Conservation (phyloP, 1,284 basidiomycete genomes). For the Heterobasidion annosum region DNA sequence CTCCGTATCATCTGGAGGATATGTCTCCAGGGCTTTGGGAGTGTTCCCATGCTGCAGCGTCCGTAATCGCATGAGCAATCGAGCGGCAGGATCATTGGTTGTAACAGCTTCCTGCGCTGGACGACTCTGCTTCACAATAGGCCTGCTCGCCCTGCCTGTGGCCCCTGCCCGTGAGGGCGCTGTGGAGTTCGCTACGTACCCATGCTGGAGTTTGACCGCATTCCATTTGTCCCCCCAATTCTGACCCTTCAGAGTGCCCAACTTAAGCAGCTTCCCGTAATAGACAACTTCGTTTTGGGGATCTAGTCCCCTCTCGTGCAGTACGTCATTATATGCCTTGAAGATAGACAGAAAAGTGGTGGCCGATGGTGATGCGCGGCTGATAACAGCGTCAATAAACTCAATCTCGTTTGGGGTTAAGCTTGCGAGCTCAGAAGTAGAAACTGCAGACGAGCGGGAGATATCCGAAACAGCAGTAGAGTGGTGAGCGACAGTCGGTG, state of each 20-base stretch:
- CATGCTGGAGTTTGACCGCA: conserved; percentile 49
- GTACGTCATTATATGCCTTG: conserved; percentile 72
- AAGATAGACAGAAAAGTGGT: conserved; percentile 70
- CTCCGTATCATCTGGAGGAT: conserved; percentile 3
- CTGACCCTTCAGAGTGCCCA: conserved; percentile 66
- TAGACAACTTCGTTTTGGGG: conserved; percentile 71
- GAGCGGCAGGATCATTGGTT: conserved; percentile 8
- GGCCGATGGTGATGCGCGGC: conserved; percentile 51
- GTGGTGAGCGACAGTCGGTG: conserved; percentile 9
- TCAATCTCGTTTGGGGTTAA: conserved; percentile 54
- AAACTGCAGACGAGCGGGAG: conserved; percentile 36
- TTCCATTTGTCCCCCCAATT: conserved; percentile 76
- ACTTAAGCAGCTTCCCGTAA: conserved; percentile 70
- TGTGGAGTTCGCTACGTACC: conserved; percentile 21
- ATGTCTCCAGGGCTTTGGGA: conserved; percentile 1
- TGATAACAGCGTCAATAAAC: conserved; percentile 66
- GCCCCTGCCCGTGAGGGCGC: no score
- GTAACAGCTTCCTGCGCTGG: conserved; percentile 1
- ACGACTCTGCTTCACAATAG: conserved; percentile 8
- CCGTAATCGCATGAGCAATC: conserved; percentile 10
- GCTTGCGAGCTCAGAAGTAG: conserved; percentile 46
- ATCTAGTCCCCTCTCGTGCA: conserved; percentile 65
- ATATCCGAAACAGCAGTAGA: conserved; percentile 24
- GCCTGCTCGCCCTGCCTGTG: not conserved
- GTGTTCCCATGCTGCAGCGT: conserved; percentile 6